phyloP scores from a whole-genome alignment of 768 basidiomycete genomes.

The Tylopilus sp. region DNA sequence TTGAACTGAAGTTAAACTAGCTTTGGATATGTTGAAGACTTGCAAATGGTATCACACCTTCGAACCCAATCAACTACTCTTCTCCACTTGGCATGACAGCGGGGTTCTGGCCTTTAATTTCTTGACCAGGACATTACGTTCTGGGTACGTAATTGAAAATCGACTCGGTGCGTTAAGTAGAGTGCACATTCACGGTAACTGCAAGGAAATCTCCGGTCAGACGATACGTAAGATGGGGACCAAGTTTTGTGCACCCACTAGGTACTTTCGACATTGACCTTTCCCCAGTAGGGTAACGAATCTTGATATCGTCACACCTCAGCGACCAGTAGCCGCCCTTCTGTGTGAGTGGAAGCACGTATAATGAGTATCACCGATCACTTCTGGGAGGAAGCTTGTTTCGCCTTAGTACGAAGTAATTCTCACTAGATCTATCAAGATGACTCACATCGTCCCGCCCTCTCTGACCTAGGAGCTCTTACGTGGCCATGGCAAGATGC shows the following conservation, averaged over 20 bases:
- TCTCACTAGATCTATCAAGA: background rate
- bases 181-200: background rate
- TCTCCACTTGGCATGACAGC: background rate
- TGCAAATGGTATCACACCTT: background rate
- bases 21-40: too few species aligned
- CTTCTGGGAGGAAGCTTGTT: background rate
- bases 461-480: background rate
- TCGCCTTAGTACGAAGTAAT: background rate
- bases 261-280: too few species aligned
- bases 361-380: background rate
- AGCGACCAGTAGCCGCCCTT: background rate
- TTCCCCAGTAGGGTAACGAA: background rate
- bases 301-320: background rate
- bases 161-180: background rate
- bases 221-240: background rate
- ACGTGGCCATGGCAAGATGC: background rate
- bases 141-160: background rate
- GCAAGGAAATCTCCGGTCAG: background rate
- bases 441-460: background rate
- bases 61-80: background rate
- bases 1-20: too few species aligned
- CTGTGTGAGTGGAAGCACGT: background rate
- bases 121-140: background rate
- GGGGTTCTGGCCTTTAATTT: background rate
- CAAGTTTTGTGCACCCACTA: background rate